These are phyloP conservation scores for Claviceps sorghi DNA, from an alignment of 2,329 filamentous ascomycete genomes.

Conservation along the genomic window DNA sequence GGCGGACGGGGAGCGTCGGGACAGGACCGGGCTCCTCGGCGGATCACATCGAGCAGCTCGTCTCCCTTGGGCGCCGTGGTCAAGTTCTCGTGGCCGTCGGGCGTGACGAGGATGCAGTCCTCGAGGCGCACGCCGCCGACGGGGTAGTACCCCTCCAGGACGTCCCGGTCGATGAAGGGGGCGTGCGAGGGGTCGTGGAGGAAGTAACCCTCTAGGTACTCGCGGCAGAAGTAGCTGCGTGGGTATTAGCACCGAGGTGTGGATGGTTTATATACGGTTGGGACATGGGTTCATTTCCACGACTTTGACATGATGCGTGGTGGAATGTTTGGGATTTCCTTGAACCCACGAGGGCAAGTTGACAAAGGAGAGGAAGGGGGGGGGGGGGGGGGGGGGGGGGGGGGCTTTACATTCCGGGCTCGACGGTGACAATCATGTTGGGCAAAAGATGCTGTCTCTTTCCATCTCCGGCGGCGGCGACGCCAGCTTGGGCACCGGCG, in stretches of 20 bases:
- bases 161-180: constrained; percentile 48
- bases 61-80: constrained; percentile 65
- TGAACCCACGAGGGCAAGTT: too few species aligned
- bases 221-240: constrained; percentile 55
- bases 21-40: constrained; percentile 14
- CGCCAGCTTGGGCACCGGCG: not conserved
- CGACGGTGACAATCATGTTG: constrained; percentile 62
- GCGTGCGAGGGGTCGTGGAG: constrained; percentile 42
- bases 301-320: too few species aligned
- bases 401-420: constrained; percentile 52
- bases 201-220: constrained; percentile 57
- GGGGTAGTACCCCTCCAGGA: constrained; percentile 54
- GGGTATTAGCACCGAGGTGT: too few species aligned
- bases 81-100: constrained; percentile 67
- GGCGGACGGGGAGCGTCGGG: too few species aligned
- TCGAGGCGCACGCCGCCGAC: constrained; percentile 90
- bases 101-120: constrained; percentile 72
- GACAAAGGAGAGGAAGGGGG: too few species aligned
- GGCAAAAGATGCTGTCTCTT: constrained; percentile 32
- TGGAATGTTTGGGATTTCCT: too few species aligned
- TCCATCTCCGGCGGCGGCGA: constrained; percentile 9
- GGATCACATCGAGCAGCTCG: constrained; percentile 51
- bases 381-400: too few species aligned
- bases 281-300: too few species aligned
- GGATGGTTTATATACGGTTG: too few species aligned